Conservation (phyloP, 2,329 filamentous ascomycete genomes). For the Zasmidium cellare region DNA sequence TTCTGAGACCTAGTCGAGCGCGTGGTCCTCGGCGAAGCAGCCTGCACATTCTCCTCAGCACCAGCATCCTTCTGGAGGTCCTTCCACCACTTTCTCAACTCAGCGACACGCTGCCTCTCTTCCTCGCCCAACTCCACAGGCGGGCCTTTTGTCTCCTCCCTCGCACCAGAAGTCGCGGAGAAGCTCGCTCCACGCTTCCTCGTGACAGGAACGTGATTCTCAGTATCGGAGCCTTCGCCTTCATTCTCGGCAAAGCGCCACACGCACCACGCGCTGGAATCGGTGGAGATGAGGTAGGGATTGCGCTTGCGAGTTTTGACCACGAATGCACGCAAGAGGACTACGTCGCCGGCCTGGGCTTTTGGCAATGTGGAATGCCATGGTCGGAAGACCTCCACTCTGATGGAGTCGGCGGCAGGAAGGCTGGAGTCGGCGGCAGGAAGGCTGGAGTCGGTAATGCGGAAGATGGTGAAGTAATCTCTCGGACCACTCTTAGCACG, state of each 20-base stretch:
- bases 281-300: slow-evolving; percentile 41
- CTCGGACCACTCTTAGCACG: slow-evolving; percentile 44
- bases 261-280: slow-evolving; percentile 50
- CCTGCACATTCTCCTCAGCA: not conserved
- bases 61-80: not conserved
- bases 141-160: slow-evolving; percentile 48
- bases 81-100: slow-evolving; percentile 43
- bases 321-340: slow-evolving; percentile 44
- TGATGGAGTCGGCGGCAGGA: slow-evolving; percentile 12
- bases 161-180: slow-evolving; percentile 20
- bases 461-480: slow-evolving; percentile 45
- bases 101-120: slow-evolving; percentile 44
- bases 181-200: slow-evolving; percentile 20
- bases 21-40: not conserved
- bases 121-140: slow-evolving; percentile 47
- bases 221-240: slow-evolving; percentile 17
- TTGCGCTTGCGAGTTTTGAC: slow-evolving; percentile 43
- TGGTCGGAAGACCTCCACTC: slow-evolving; percentile 46
- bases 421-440: slow-evolving; percentile 33
- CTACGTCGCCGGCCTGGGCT: slow-evolving; percentile 43
- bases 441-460: slow-evolving; percentile 41
- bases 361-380: slow-evolving; percentile 44
- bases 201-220: slow-evolving; percentile 29
- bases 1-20: not conserved
- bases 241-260: slow-evolving; percentile 38